phyloP scores from a whole-genome alignment of 2,329 filamentous ascomycete genomes.

The Botrytis pseudocinerea region DNA sequence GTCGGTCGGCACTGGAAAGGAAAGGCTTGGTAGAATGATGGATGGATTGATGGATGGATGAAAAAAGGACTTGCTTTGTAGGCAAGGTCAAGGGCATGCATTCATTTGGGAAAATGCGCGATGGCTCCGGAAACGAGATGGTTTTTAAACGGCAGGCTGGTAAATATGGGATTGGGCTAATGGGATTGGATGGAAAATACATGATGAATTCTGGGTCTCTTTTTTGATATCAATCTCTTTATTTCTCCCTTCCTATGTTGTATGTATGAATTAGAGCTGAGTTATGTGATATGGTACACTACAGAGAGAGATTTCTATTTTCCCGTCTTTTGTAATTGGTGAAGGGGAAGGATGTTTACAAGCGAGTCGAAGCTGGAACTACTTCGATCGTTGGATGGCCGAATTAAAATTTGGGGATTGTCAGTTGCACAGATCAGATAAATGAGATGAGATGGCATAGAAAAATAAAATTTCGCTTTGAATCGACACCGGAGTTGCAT shows the following conservation, averaged over 20 bases:
- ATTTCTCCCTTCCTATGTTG: neutral
- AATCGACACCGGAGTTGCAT: neutral
- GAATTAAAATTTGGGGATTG: neutral
- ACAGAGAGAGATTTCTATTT: conserved; percentile 1
- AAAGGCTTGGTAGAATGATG: conserved; percentile 5
- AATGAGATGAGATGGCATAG: neutral
- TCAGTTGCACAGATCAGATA: neutral
- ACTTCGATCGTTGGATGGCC: neutral
- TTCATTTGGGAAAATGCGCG: neutral
- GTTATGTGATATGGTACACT: neutral
- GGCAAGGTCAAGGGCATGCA: neutral
- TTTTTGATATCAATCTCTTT: neutral
- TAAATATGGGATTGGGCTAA: conserved; percentile 12
- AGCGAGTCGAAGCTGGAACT: neutral
- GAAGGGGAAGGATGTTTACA: conserved; percentile 3
- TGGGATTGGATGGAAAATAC: neutral
- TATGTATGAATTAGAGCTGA: conserved; percentile 2
- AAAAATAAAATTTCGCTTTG: neutral
- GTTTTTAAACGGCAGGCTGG: neutral
- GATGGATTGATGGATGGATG: neutral
- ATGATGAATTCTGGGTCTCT: neutral
- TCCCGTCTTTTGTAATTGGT: neutral
- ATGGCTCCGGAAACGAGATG: conserved; percentile 1
- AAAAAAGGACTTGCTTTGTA: neutral
- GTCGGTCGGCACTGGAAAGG: conserved; percentile 1